phyloP scores from a whole-genome alignment of 179 eudicot species.

The Carnegiea gigantea region DNA sequence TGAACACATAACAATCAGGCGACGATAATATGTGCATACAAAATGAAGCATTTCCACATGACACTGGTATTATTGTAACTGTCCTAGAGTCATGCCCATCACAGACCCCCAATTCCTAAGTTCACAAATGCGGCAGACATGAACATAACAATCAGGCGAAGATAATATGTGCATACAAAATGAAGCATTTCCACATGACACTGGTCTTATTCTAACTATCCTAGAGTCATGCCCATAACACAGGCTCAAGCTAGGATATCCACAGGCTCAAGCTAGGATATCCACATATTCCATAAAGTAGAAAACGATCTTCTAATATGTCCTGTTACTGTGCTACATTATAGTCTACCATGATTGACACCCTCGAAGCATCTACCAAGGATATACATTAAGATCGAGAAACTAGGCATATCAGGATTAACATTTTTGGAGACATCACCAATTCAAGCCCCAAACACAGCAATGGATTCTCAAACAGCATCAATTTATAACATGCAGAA shows the following conservation, averaged over 20 bases:
- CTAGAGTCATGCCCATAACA: too few species aligned
- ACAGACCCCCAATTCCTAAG: neutral
- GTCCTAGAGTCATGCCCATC: neutral
- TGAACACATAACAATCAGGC: neutral
- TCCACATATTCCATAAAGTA: too few species aligned
- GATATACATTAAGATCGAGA: neutral
- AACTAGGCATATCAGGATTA: neutral
- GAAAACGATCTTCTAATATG: too few species aligned
- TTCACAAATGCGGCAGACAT: neutral
- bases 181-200: neutral
- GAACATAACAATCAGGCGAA: neutral
- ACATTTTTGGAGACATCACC: too few species aligned
- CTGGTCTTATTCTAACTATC: too few species aligned
- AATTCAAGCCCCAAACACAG: neutral
- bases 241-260: too few species aligned
- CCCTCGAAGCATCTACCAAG: neutral
- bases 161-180: neutral
- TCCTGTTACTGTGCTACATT: neutral
- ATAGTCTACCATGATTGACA: neutral
- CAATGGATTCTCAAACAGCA: neutral
- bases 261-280: too few species aligned
- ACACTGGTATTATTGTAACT: too few species aligned
- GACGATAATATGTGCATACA: neutral
- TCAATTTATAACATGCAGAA: neutral
- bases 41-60: neutral